Conservation (phyloP, 768 basidiomycete genomes). For the Phaffia australis region DNA sequence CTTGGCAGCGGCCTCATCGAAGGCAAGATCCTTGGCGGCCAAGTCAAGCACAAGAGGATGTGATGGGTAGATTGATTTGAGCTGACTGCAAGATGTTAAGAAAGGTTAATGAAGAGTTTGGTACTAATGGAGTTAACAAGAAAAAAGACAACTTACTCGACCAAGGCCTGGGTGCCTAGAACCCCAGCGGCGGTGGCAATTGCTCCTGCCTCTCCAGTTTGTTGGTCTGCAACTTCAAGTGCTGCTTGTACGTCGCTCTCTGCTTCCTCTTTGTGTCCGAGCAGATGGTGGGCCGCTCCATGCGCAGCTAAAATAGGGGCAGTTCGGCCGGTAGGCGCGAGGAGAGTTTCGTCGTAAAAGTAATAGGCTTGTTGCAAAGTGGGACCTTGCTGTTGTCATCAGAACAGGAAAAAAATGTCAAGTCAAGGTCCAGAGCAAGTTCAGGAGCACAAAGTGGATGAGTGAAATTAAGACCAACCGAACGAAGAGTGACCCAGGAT, state of each 20-base stretch:
- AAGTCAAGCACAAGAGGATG: slow-evolving; percentile 63
- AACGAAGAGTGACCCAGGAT: slow-evolving; percentile 46
- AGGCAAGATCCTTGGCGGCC: slow-evolving; percentile 50
- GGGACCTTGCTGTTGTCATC: slow-evolving; percentile 19
- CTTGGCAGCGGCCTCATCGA: slow-evolving; percentile 53
- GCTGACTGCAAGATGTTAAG: slow-evolving; percentile 35
- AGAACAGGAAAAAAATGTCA: not conserved
- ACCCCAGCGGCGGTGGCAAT: slow-evolving; percentile 28
- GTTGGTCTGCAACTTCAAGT: slow-evolving; percentile 26
- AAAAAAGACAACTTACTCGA: slow-evolving; percentile 23
- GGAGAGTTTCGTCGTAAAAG: slow-evolving; percentile 39
- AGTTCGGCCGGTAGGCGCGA: slow-evolving; percentile 30
- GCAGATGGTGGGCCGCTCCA: slow-evolving; percentile 36
- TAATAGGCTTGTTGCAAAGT: slow-evolving; percentile 39
- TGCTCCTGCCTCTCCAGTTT: slow-evolving; percentile 32
- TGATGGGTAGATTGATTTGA: slow-evolving; percentile 48
- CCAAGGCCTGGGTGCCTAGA: not conserved
- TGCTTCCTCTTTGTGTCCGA: slow-evolving; percentile 38
- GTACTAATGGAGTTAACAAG: too few relatives aligned
- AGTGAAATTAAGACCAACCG: slow-evolving; percentile 28
- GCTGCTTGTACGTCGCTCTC: slow-evolving; percentile 37
- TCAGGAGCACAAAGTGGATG: not conserved
- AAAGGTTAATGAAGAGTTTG: slow-evolving; percentile 29
- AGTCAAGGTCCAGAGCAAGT: not conserved
- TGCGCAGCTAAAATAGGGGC: slow-evolving; percentile 36